phyloP scores from a whole-genome alignment of 176 grass and related monocot species.

The Olyra latifolia region DNA sequence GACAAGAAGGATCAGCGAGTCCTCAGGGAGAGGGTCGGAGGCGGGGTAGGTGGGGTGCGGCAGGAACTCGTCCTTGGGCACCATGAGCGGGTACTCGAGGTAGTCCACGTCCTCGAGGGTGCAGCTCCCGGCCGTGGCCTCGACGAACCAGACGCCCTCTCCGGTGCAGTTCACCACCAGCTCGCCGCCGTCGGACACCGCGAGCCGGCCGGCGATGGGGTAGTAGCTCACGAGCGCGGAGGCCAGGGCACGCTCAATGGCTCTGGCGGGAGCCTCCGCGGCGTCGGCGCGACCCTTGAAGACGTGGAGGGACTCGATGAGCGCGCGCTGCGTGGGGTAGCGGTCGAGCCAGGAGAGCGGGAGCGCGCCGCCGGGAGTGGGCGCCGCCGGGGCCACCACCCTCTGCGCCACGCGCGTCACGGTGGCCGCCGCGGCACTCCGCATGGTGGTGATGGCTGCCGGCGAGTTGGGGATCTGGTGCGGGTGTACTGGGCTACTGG shows the following conservation, averaged over 20 bases:
- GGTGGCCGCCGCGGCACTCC: constrained; percentile 28
- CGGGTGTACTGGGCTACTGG: neutral
- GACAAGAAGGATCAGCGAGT: constrained; percentile 72
- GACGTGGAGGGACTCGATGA: constrained; percentile 91
- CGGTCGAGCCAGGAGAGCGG: constrained; percentile 86
- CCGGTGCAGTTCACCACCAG: constrained; percentile 70
- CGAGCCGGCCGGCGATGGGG: constrained; percentile 73
- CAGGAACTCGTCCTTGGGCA: constrained; percentile 75
- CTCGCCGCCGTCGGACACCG: constrained; percentile 32
- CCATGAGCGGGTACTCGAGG: constrained; percentile 79
- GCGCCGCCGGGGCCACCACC: constrained; percentile 55
- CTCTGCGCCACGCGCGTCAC: constrained; percentile 61
- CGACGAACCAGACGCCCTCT: constrained; percentile 87
- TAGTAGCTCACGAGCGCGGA: constrained; percentile 72
- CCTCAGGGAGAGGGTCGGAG: constrained; percentile 34
- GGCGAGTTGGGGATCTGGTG: constrained; percentile 36
- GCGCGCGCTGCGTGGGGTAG: constrained; percentile 83
- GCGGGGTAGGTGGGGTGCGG: constrained; percentile 53
- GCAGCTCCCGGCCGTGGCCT: constrained; percentile 45
- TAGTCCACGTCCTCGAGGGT: constrained; percentile 79
- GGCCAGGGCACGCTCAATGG: constrained; percentile 55
- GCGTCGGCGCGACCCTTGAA: constrained; percentile 62
- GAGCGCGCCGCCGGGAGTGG: constrained; percentile 56
- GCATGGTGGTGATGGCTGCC: constrained; percentile 21
- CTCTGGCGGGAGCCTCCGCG: constrained; percentile 18